Base-by-base conservation (phyloP, 345 rosid genomes). In the Citrus reticulata region DNA sequence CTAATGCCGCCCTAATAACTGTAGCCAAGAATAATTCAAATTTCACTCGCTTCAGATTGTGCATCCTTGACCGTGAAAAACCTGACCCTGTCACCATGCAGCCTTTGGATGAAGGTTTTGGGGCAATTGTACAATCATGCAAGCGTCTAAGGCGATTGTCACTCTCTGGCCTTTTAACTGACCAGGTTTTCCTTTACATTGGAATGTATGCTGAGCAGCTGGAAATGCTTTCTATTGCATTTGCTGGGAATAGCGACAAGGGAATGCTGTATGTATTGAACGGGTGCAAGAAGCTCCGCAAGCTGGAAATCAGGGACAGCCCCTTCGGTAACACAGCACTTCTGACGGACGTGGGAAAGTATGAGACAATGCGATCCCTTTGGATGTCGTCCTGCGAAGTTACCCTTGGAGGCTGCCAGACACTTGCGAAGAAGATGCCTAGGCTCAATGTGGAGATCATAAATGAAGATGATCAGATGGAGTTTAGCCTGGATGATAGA, bases 281-380 rank as follows among this genome's bases (percentile, higher is more conserved):
- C 25, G 99, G 98, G 11, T 96, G 99, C 87, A 93, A 89, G 87
- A 94, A 86, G 60, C 87, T 96, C 65, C 88, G 94, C 71, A 96
- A 96, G 86, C 90, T 96, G 16, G 99, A 96, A 90, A 92, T 94
- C 76, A 85, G 89, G 79, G 98, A 94, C 81, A 7, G 97, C 88
- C 99, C 98, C 59, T 96, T 93, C 5, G 98, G 98, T 69, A 78
- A 96, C 68, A 86, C 55, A 1, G 98, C 99, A 55, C 99, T 96
- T 86, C 87, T 91, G 75, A 80, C 69, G 82, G 99, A 93, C 80
- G 87, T 91, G 84, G 89, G 83, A 61, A 96, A 93, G 97, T 94
- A 96, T 83, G 97, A 94, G 78, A 90, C 98, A 91, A 96, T 96
- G 99, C 98, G 99, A 90, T 96, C 98, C 94, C 99, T 96, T 94